These are phyloP conservation scores for Athelia sp. DNA, from an alignment of 1,284 basidiomycete species.

Conservation along the genomic window DNA sequence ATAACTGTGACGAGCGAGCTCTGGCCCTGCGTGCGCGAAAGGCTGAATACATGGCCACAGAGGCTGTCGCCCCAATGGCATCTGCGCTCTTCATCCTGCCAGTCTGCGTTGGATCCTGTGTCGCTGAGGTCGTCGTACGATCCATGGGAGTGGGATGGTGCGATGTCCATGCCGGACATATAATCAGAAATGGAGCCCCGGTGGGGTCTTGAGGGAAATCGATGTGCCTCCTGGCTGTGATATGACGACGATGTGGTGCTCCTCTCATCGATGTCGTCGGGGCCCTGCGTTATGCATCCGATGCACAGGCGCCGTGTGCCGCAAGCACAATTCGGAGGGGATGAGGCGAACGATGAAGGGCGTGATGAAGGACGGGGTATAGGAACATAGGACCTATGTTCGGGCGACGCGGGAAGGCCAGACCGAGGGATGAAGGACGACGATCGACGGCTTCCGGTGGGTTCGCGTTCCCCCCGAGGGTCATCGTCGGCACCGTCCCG, in stretches of 20 bases:
- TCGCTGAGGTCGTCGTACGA: neutral
- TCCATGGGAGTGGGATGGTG: neutral
- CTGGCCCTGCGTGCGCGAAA: neutral
- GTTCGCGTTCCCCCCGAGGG: too few relatives aligned
- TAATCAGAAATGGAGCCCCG: neutral
- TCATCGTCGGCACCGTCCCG: too few relatives aligned
- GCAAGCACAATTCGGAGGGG: neutral
- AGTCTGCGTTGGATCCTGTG: neutral
- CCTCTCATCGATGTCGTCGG: neutral
- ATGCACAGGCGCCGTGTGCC: neutral
- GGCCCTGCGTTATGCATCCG: neutral
- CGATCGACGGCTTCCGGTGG: too few relatives aligned
- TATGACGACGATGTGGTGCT: neutral
- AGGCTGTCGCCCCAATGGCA: neutral
- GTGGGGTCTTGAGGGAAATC: neutral
- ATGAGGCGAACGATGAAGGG: neutral
- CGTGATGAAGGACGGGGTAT: neutral
- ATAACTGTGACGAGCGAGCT: neutral
- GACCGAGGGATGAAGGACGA: too few relatives aligned
- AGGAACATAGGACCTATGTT: neutral
- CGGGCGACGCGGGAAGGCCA: too few relatives aligned
- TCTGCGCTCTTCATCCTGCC: neutral
- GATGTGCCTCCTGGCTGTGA: neutral
- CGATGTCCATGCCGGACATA: neutral
- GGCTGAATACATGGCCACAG: neutral